Evolutionary conservation across 306 rosid species (phyloP).

Genomic region (Ziziphus jujuba): DNA sequence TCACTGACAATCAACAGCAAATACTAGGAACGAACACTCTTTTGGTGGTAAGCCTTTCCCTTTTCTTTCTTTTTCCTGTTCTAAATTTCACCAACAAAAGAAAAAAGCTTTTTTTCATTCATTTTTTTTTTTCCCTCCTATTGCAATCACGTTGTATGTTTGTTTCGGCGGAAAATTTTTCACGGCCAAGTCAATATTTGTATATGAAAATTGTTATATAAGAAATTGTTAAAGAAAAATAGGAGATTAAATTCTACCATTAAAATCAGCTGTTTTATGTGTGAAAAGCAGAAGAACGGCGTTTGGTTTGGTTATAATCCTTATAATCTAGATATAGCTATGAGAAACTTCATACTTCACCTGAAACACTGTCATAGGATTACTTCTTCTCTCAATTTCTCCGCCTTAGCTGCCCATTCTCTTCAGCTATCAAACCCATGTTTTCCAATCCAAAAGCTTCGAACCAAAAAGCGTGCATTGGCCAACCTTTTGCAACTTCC

Average conservation of each 20-base stretch:
- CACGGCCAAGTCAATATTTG: background rate
- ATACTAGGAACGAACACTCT: background rate
- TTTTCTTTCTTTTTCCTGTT: background rate
- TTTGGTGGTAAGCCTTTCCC: background rate
- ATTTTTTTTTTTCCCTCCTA: background rate
- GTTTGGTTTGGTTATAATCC: too few species aligned
- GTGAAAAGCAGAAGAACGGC: too few species aligned
- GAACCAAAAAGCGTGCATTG: conserved; percentile 46
- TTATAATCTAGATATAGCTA: background rate
- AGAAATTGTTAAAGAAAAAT: too few species aligned
- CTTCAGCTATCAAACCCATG: conserved; percentile 27
- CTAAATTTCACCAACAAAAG: background rate
- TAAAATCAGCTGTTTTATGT: too few species aligned
- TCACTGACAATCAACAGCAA: too few species aligned
- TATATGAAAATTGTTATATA: too few species aligned
- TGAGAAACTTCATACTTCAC: conserved; percentile 11
- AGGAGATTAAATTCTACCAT: too few species aligned
- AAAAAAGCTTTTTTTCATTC: background rate
- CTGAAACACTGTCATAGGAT: conserved; percentile 19
- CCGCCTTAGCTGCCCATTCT: conserved; percentile 27
- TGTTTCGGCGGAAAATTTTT: background rate
- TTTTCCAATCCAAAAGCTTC: conserved; percentile 29
- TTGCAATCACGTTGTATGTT: background rate
- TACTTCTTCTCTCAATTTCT: conserved; percentile 24
- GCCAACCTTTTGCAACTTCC: conserved; percentile 48